Evolutionary conservation across 164 flowering plant species (phyloP).

Genomic region (Vitis rotundifolia): DNA sequence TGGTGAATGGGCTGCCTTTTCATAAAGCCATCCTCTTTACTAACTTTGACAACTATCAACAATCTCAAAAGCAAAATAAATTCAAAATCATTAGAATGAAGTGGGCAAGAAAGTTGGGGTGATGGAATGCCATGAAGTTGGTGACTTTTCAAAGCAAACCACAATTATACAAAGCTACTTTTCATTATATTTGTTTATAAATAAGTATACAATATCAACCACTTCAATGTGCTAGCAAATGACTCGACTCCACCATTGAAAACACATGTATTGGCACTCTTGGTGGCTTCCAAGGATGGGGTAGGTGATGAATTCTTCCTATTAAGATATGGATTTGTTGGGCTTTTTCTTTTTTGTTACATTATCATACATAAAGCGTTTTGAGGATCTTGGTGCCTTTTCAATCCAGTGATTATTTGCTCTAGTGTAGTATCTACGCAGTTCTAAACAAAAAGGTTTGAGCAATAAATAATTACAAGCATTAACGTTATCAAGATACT

Average conservation of each 20-base stretch:
- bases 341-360: not conserved
- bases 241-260: too few relatives aligned
- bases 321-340: not conserved
- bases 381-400: slow-evolving; percentile 1
- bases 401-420: not conserved
- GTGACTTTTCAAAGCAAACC: not conserved
- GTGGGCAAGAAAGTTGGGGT: not conserved
- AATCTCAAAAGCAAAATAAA: not conserved
- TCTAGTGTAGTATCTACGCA: not conserved
- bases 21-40: not conserved
- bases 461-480: not conserved
- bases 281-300: not conserved
- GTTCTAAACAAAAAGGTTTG: not conserved
- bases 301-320: not conserved
- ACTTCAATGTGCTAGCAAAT: too few relatives aligned
- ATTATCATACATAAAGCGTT: not conserved
- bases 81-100: not conserved
- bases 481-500: not conserved
- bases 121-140: not conserved
- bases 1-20: not conserved
- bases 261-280: too few relatives aligned
- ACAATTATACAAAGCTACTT: slow-evolving; percentile 1
- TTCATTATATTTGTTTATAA: not conserved
- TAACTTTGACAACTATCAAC: not conserved
- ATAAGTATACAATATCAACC: not conserved